These are phyloP conservation scores for Scenedesmus sp. DNA, from an alignment of 163 green algal species.

Conservation along the genomic window DNA sequence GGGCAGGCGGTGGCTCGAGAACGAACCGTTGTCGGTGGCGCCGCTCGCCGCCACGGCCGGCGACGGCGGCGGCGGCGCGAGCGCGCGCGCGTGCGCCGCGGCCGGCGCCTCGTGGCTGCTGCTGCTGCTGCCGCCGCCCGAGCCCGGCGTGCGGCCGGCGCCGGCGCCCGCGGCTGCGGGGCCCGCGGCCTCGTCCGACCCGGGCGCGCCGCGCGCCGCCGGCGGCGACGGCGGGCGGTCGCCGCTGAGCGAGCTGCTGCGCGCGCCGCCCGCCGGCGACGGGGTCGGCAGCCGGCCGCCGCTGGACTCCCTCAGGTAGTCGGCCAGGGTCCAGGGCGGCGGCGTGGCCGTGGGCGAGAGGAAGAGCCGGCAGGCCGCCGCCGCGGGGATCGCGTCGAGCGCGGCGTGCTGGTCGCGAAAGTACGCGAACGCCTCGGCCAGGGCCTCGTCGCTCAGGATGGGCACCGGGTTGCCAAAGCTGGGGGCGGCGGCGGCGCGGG, in stretches of 20 bases:
- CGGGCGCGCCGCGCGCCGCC: background rate
- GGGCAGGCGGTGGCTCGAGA: too few species aligned
- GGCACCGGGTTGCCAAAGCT: constrained; percentile 35
- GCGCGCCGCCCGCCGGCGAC: too few species aligned
- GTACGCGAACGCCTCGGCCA: constrained; percentile 36
- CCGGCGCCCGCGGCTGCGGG: constrained; percentile 19
- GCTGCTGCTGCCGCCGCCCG: too few species aligned
- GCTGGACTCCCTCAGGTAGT: constrained; percentile 27
- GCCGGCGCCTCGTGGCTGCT: too few species aligned
- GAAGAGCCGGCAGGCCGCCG: constrained; percentile 30
- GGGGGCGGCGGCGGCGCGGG: background rate
- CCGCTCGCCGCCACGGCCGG: too few species aligned
- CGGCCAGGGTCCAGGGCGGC: constrained; percentile 21
- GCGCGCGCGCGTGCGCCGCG: too few species aligned
- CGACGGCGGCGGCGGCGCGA: too few species aligned
- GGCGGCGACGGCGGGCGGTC: background rate
- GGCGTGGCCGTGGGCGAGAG: background rate
- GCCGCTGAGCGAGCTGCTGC: constrained; percentile 16
- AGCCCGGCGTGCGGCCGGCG: too few species aligned
- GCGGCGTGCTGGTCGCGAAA: constrained; percentile 19
- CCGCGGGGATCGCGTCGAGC: constrained; percentile 4
- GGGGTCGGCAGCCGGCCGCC: too few species aligned
- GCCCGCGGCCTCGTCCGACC: background rate
- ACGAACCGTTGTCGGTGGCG: too few species aligned
- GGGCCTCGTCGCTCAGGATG: constrained; percentile 29